Evolutionary conservation across 75 land plant genomes (phyloP).

Genomic region (Pseudotsuga menziesii): DNA sequence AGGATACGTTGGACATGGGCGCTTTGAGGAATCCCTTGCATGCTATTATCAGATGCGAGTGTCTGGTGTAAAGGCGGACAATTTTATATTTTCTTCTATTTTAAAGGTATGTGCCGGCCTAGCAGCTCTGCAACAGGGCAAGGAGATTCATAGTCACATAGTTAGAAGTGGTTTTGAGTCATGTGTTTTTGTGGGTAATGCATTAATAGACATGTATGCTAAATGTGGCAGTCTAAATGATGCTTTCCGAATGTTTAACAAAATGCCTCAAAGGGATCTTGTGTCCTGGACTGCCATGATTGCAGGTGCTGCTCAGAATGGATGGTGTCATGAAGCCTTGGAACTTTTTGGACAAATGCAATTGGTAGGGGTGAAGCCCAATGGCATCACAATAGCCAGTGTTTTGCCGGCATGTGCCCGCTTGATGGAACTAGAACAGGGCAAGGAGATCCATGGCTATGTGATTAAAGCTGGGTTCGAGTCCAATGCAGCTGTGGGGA

Average conservation of each 20-base stretch:
- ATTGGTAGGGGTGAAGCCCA: constrained; percentile 30
- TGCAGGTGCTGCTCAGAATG: constrained; percentile 31
- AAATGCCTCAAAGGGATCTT: constrained; percentile 33
- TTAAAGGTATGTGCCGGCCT: not conserved
- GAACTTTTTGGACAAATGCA: constrained; percentile 29
- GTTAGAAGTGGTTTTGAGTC: constrained; percentile 15
- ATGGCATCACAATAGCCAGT: constrained; percentile 25
- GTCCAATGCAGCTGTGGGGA: constrained; percentile 21
- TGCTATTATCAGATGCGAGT: too few relatives aligned
- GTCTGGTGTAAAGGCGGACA: too few relatives aligned
- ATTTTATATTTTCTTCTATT: too few relatives aligned
- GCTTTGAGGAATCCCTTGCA: too few relatives aligned
- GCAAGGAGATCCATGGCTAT: constrained; percentile 28
- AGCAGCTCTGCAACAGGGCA: not conserved
- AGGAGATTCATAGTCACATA: constrained; percentile 12
- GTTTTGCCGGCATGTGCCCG: constrained; percentile 40
- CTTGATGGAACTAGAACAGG: constrained; percentile 12
- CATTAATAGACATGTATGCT: constrained; percentile 36
- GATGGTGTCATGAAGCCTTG: constrained; percentile 21
- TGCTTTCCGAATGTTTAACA: constrained; percentile 35
- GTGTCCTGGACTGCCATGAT: constrained; percentile 46
- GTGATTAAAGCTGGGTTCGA: constrained; percentile 12
- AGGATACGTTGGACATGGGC: not conserved
- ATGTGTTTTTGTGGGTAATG: constrained; percentile 27
- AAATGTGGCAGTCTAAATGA: constrained; percentile 20